Percentiles rank a stretch among this genome's conserved stretches.
phyloP scores from a whole-genome alignment of 768 basidiomycete species.

The Lactarius hatsudake region DNA sequence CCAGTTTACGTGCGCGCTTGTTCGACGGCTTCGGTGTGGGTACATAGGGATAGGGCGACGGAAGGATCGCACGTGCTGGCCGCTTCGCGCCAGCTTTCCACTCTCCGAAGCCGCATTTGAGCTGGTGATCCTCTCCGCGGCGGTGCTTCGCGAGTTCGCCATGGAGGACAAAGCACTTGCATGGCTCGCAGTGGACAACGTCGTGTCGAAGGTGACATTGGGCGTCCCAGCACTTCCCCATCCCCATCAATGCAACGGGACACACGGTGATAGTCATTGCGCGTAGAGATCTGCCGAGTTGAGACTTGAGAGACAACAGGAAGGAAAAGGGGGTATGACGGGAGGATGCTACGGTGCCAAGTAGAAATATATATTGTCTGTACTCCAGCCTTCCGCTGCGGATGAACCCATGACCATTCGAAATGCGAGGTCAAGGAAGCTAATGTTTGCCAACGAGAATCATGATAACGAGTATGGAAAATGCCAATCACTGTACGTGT shows the following conservation, averaged over 20 bases:
- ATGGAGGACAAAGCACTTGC: conserved; percentile 3
- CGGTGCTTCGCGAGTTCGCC: neutral
- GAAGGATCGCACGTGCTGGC: neutral
- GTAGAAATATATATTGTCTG: neutral
- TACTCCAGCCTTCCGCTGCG: neutral
- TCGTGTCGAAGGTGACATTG: conserved; percentile 5
- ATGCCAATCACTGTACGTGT: neutral
- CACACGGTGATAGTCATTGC: neutral
- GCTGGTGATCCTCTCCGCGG: neutral
- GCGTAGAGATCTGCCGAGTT: neutral
- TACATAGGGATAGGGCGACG: neutral
- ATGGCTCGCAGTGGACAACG: neutral
- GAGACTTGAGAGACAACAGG: neutral
- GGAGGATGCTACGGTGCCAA: neutral
- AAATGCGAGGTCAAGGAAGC: neutral
- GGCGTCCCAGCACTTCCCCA: neutral
- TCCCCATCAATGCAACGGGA: neutral
- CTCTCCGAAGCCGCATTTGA: neutral
- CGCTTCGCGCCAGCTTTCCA: neutral
- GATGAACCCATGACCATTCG: conserved; percentile 4
- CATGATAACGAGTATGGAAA: neutral
- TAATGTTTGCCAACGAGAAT: no score
- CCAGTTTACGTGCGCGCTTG: neutral
- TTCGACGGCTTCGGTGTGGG: neutral
- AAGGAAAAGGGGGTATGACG: neutral